phyloP scores from a whole-genome alignment of 306 rosid species.

The Lagenaria siceraria region DNA sequence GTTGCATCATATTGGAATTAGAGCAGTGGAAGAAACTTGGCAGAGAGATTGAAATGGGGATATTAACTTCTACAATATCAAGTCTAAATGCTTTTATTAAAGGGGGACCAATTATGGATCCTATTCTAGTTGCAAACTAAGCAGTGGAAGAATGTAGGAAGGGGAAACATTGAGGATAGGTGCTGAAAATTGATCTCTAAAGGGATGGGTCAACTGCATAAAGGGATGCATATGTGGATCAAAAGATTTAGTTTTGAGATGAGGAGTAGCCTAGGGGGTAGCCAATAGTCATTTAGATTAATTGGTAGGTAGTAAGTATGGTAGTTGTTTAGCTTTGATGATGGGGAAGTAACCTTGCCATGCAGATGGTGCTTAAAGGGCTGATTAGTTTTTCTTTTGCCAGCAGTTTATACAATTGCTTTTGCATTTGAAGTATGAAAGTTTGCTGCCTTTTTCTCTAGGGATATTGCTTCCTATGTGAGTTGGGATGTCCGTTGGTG shows the following conservation, averaged over 20 bases:
- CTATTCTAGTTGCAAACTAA: not conserved
- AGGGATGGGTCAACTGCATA: not conserved
- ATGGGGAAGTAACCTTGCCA: not conserved
- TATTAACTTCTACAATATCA: not conserved
- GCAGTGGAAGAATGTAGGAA: not conserved
- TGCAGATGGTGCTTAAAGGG: not conserved
- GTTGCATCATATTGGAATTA: too few species aligned
- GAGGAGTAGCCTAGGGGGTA: not conserved
- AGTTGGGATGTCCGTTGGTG: not conserved
- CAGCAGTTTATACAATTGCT: not conserved
- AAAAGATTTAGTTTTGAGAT: not conserved
- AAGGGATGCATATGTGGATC: not conserved
- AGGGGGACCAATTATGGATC: not conserved
- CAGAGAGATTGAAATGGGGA: not conserved
- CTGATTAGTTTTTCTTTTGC: not conserved
- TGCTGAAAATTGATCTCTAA: not conserved
- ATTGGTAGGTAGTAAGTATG: not conserved
- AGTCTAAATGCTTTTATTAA: not conserved
- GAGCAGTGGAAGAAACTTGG: not conserved
- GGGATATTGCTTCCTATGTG: not conserved
- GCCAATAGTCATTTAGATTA: not conserved
- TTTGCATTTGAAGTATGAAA: not conserved
- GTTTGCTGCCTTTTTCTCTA: not conserved
- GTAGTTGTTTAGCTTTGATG: not conserved
- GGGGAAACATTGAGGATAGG: not conserved